Evolutionary conservation across 2,329 filamentous ascomycete genomes (phyloP), one percentile per base, ranked within the genome.

Genomic region (Nothophoma quercina): DNA sequence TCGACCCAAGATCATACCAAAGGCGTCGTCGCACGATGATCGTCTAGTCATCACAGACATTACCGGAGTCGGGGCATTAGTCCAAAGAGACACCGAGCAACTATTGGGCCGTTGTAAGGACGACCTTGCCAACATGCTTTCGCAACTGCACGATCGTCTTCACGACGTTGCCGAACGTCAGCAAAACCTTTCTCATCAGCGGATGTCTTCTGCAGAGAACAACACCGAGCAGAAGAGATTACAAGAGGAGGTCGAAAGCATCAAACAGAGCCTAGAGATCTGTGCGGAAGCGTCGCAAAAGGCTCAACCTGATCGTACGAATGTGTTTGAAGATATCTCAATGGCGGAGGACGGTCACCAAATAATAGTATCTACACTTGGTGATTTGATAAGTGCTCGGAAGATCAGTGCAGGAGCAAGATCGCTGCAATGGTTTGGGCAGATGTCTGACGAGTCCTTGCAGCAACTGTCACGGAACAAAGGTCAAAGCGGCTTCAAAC

Each of bases 321-420:
- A 57, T 30, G 34, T 49, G 7, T 59, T 51, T 29, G 54, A 60
- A 23, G 42, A 52, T 35, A 44, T 57, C 9, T 34, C 41, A 18
- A 18, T 40, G 15, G 38, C 29, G 8, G 46, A 59, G 10, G 54
- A 60, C 38, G 45, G 38, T 25, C 53, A 57, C 26, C 45, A 57
- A 36, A 30, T 55, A 9, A 45, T 57, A 10, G 45, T 60, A 13
- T 57, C 57, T 29, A 60, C 54, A 13, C 21, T 55, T 38, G 46
- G 57, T 2, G 50, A 57, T 30, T 47, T 57, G 15, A 43, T 57
- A 10, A 45, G 29, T 19, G 54, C 53, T 13, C 44, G 38, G 41
- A 23, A 42, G 19, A 33, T 60, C 36, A 32, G 19, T 19, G 54
- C 50, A 13, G 54, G 46, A 28, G 46, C 30, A 7, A 16, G 30